Evolutionary conservation across 164 flowering plant species (phyloP).

Genomic region (Tetrastigma voinierianum): DNA sequence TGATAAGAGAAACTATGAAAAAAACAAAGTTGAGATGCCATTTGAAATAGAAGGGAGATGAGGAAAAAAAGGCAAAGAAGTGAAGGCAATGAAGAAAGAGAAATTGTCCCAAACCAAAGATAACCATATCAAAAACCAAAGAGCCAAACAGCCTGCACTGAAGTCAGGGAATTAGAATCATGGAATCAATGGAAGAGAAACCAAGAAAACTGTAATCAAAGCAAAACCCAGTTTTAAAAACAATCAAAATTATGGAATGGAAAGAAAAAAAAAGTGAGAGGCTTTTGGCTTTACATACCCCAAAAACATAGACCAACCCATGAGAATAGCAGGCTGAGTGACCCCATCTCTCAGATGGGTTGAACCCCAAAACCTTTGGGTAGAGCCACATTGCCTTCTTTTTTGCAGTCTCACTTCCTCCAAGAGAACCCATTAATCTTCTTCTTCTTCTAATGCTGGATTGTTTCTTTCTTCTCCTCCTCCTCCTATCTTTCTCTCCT

Average conservation of each 20-base stretch:
- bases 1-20: constrained; percentile 6
- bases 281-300: constrained; percentile 48
- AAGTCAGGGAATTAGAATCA: not conserved
- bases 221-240: not conserved
- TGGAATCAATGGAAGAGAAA: not conserved
- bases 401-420: constrained; percentile 42
- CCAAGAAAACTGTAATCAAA: not conserved
- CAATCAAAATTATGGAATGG: not conserved
- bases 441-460: too few relatives aligned
- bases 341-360: constrained; percentile 96
- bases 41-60: constrained; percentile 7
- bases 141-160: not conserved
- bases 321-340: constrained; percentile 80
- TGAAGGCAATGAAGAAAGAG: constrained; percentile 19
- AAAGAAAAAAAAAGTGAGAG: not conserved
- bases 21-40: not conserved
- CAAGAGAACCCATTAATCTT: constrained; percentile 43
- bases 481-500: not conserved
- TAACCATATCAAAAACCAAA: constrained; percentile 2
- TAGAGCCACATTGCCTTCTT: constrained; percentile 92
- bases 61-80: constrained; percentile 7
- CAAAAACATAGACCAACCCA: constrained; percentile 73
- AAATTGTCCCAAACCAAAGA: constrained; percentile 13
- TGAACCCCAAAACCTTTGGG: constrained; percentile 70
- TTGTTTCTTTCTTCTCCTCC: not conserved